Conservation (phyloP, 306 rosid species). For the Medicago lupulina region DNA sequence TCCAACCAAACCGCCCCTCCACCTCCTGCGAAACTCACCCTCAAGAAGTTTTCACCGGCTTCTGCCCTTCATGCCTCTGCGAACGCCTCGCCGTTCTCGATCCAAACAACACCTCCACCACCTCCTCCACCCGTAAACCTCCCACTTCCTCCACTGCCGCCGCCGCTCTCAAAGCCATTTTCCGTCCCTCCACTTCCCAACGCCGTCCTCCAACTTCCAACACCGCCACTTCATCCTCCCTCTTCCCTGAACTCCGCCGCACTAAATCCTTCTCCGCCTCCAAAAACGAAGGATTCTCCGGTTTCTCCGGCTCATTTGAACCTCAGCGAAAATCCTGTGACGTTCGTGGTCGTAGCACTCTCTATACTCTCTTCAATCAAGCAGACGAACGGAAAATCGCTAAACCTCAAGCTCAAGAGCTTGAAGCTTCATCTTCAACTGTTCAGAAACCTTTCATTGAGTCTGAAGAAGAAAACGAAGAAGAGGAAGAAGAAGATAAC, state of each 20-base stretch:
- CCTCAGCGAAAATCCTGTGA: constrained; percentile 95
- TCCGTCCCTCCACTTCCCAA: constrained; percentile 53
- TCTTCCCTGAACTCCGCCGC: constrained; percentile 91
- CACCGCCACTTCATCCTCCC: constrained; percentile 50
- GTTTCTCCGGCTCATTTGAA: constrained; percentile 81
- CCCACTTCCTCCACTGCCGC: constrained; percentile 83
- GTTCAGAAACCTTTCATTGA: constrained; percentile 64
- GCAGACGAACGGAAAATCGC: constrained; percentile 73
- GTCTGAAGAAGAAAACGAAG: constrained; percentile 59
- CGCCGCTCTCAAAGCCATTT: constrained; percentile 90
- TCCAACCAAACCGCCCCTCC: constrained; percentile 76
- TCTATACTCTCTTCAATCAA: constrained; percentile 70
- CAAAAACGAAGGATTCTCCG: constrained; percentile 84
- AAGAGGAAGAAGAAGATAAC: constrained; percentile 30
- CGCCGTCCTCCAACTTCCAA: constrained; percentile 36
- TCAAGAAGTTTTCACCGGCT: constrained; percentile 87
- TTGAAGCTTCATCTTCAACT: constrained; percentile 43
- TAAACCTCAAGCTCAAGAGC: constrained; percentile 47
- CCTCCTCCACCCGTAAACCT: constrained; percentile 63
- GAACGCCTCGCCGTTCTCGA: constrained; percentile 94
- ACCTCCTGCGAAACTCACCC: constrained; percentile 89
- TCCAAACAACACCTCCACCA: constrained; percentile 64
- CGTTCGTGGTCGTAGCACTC: constrained; percentile 85
- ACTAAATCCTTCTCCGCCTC: constrained; percentile 96
- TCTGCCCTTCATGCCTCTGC: constrained; percentile 99